These are phyloP conservation scores for Pulveroboletus sp. DNA, from an alignment of 768 basidiomycete genomes.

Conservation along the genomic window DNA sequence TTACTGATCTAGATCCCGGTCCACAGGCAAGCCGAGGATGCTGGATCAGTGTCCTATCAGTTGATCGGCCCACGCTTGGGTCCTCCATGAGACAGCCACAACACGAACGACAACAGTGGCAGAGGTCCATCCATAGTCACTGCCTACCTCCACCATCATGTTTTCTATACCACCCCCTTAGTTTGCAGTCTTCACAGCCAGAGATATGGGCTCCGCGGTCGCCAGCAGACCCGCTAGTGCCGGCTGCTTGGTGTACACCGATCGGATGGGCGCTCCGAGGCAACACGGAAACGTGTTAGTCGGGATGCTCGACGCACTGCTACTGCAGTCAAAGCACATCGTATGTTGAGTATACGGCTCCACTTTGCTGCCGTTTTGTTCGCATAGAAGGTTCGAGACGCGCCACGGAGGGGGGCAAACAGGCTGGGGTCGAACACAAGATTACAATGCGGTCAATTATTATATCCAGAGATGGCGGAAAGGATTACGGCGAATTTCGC, in stretches of 20 bases:
- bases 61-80: not conserved
- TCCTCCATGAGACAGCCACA: too few relatives aligned
- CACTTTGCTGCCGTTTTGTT: conserved; percentile 49
- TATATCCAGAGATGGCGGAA: conserved; percentile 46
- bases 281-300: conserved; percentile 48
- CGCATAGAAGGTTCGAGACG: conserved; percentile 32
- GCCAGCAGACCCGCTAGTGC: conserved; percentile 42
- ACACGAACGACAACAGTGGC: conserved; percentile 1
- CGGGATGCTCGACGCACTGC: conserved; percentile 44
- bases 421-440: too few relatives aligned
- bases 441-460: conserved; percentile 61
- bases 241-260: conserved; percentile 54
- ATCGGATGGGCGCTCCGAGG: conserved; percentile 50
- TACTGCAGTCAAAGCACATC: conserved; percentile 35
- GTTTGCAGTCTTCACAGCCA: conserved; percentile 51
- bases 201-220: conserved; percentile 59
- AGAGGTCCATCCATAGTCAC: conserved; percentile 11
- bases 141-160: conserved; percentile 16
- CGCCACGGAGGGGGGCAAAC: not conserved
- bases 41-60: not conserved
- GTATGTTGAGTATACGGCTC: conserved; percentile 56
- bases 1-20: conserved; percentile 17
- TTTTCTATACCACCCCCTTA: conserved; percentile 11
- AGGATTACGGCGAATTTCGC: conserved; percentile 45
- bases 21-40: conserved; percentile 5